phyloP scores from a whole-genome alignment of 805 yeast species.

The Trichomonascus vanleenenianus region DNA sequence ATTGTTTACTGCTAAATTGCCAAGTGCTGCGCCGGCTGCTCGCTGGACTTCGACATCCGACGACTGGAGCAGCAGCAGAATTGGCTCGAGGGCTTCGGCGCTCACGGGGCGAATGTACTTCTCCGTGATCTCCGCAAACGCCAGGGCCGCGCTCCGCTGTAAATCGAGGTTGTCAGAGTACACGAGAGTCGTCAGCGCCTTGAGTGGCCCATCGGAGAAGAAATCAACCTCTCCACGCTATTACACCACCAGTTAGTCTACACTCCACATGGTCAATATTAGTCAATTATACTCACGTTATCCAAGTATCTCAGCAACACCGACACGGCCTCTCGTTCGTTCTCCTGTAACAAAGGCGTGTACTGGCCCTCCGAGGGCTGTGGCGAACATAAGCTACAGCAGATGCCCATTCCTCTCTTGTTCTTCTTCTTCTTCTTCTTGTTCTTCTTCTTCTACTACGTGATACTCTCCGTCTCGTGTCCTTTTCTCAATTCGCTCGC shows the following conservation, averaged over 20 bases:
- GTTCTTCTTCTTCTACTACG: too few species aligned
- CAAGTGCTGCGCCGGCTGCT: slow-evolving; percentile 98
- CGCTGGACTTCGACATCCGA: slow-evolving; percentile 92
- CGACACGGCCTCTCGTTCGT: slow-evolving; percentile 94
- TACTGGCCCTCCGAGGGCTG: slow-evolving; percentile 37
- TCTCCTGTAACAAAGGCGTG: slow-evolving; percentile 85
- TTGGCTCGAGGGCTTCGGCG: slow-evolving; percentile 89
- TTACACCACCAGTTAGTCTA: neutral
- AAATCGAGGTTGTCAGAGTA: slow-evolving; percentile 91
- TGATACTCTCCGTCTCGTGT: too few species aligned
- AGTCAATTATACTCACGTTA: slow-evolving; percentile 35
- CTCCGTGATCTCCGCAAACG: slow-evolving; percentile 97
- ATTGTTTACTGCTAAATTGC: slow-evolving; percentile 95
- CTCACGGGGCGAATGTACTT: slow-evolving; percentile 84
- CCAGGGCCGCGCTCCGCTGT: slow-evolving; percentile 94
- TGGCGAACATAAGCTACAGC: slow-evolving; percentile 17
- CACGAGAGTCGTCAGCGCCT: slow-evolving; percentile 86
- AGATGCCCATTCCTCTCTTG: slow-evolving; percentile 14
- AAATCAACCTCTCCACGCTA: slow-evolving; percentile 75
- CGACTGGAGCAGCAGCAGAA: slow-evolving; percentile 75
- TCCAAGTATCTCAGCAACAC: slow-evolving; percentile 83
- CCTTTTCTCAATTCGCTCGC: neutral
- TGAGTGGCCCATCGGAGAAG: slow-evolving; percentile 70
- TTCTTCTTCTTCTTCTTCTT: too few species aligned
- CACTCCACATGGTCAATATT: neutral